Evolutionary conservation across 1,139 yeast genomes (phyloP).

Genomic region (Saccharomyces uvarum): DNA sequence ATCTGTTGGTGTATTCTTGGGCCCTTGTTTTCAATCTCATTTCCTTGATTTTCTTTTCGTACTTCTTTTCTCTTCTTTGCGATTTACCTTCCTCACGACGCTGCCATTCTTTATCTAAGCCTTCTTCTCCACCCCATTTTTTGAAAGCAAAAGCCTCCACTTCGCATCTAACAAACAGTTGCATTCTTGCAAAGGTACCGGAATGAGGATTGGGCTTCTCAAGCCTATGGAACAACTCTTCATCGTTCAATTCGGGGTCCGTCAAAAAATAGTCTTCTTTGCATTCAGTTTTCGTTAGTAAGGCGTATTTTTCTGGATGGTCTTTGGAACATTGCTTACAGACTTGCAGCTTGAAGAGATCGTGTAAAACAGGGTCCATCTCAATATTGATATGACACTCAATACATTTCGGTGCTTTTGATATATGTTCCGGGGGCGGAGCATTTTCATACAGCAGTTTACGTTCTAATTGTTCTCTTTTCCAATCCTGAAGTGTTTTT

Average conservation of each 20-base stretch:
- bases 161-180: slow-evolving; percentile 77
- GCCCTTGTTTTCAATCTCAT: slow-evolving; percentile 91
- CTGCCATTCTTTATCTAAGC: slow-evolving; percentile 87
- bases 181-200: slow-evolving; percentile 82
- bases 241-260: slow-evolving; percentile 82
- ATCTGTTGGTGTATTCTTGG: slow-evolving; percentile 70
- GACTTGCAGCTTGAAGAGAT: slow-evolving; percentile 64
- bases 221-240: slow-evolving; percentile 57
- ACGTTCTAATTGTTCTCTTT: slow-evolving; percentile 46
- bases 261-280: slow-evolving; percentile 85
- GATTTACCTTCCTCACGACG: slow-evolving; percentile 66
- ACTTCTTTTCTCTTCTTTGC: slow-evolving; percentile 69
- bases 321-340: slow-evolving; percentile 70
- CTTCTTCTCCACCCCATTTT: slow-evolving; percentile 92
- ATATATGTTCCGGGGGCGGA: slow-evolving; percentile 66
- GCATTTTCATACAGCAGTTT: slow-evolving; percentile 39
- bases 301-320: slow-evolving; percentile 78
- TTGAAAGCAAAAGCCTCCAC: slow-evolving; percentile 87
- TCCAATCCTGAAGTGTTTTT: slow-evolving; percentile 69
- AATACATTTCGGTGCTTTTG: slow-evolving; percentile 65
- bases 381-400: slow-evolving; percentile 74
- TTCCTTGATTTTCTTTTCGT: slow-evolving; percentile 64
- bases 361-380: slow-evolving; percentile 62
- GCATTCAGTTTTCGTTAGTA: slow-evolving; percentile 92
- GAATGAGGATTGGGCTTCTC: slow-evolving; percentile 95